phyloP scores from a whole-genome alignment of 2,329 filamentous ascomycete species.

The Colletotrichum sp. region DNA sequence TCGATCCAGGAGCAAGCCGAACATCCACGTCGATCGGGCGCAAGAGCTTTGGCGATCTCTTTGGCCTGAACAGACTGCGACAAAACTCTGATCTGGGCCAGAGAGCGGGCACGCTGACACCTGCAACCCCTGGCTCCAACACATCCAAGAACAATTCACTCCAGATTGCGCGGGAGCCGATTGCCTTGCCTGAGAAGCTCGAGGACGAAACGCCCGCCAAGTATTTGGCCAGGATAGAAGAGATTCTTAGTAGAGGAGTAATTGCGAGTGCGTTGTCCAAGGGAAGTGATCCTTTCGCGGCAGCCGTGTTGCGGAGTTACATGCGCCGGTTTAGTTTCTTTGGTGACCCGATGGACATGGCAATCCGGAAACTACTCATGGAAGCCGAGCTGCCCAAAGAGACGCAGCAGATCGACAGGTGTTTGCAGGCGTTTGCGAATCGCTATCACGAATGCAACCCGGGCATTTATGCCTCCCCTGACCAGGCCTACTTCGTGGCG shows the following conservation, averaged over 20 bases:
- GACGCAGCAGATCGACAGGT: slow-evolving; percentile 96
- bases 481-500: slow-evolving; percentile 97
- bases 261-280: slow-evolving; percentile 89
- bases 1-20: slow-evolving; percentile 70
- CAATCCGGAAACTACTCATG: slow-evolving; percentile 93
- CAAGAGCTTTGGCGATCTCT: slow-evolving; percentile 90
- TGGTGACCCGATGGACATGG: slow-evolving; percentile 97
- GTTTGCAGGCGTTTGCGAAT: slow-evolving; percentile 92
- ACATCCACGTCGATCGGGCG: slow-evolving; percentile 89
- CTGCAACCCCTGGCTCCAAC: slow-evolving; percentile 71
- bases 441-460: slow-evolving; percentile 98
- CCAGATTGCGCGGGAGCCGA: slow-evolving; percentile 74
- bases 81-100: slow-evolving; percentile 78
- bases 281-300: slow-evolving; percentile 82
- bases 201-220: slow-evolving; percentile 91
- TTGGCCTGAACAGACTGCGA: slow-evolving; percentile 78
- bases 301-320: slow-evolving; percentile 86
- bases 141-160: slow-evolving; percentile 85
- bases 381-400: slow-evolving; percentile 96
- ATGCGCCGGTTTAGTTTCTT: slow-evolving; percentile 97
- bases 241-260: slow-evolving; percentile 77
- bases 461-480: slow-evolving; percentile 87
- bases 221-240: slow-evolving; percentile 85
- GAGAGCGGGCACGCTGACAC: slow-evolving; percentile 71
- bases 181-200: slow-evolving; percentile 76